Evolutionary conservation across 2,329 filamentous ascomycete species (phyloP), one percentile per base, ranked within the genome.

Genomic region (Fusarium sp.): DNA sequence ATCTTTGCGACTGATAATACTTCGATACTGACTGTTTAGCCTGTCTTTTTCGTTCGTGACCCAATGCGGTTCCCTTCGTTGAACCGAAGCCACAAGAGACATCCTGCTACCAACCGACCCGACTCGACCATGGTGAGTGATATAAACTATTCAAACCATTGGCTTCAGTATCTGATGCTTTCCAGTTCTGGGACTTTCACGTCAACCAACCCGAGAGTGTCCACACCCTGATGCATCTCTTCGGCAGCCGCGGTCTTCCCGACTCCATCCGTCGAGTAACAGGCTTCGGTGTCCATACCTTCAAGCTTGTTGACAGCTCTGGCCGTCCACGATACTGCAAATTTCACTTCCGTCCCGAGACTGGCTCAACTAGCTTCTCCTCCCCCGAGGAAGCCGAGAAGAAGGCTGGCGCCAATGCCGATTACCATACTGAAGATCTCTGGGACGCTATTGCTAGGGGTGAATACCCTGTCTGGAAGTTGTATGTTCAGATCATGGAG

Each of bases 401-500:
- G 31, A 35, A 49, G 20, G 65, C 65, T 13, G 63, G 63, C 1
- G 41, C 52, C 5, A 63, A 68, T 18, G 57, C 65, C 8, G 65
- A 68, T 16, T 65, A 65, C 7, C 65, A 68, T 21, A 64, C 46
- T 29, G 41, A 68, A n/a, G 67, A 70, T 35, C 62, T 70, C 3
- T 70, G 54, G 47, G 77, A 84, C 5, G 78, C 83, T 1, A 86
- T 86, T 58, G 79, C 81, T 31, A 66, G 69, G 6, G 81, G 83
- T 8, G 76, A 86, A 26, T 82, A 76, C 54, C 84, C 84, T 0
- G 78, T 76, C 5, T 88, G 86, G 86, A 84, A 82, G 9, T 74
- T 86, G 10, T 84, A 82, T 64, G 74, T 88, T 3, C 86, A 89
- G 74, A 80, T 85, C 38, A 87, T 89, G 80, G 79, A 81, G 8